Evolutionary conservation across 202 grass and related monocot genomes (phyloP).

Genomic region (Miscanthus sacchariflorus): DNA sequence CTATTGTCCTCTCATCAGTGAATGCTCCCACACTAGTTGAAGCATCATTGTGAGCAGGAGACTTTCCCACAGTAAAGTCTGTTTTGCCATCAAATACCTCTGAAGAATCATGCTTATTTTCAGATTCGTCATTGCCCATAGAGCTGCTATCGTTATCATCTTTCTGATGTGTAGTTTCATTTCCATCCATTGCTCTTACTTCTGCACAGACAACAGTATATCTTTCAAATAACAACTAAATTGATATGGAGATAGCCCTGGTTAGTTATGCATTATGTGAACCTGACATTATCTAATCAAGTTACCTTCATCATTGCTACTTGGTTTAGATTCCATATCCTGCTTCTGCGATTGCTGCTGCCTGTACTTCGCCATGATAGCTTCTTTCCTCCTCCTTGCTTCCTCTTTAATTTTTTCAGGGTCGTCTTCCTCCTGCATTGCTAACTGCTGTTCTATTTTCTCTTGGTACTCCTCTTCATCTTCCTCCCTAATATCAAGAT

Average conservation of each 20-base stretch:
- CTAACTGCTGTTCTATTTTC: conserved; percentile 91
- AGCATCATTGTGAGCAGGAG: conserved; percentile 58
- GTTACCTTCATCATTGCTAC: conserved; percentile 69
- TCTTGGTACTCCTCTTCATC: conserved; percentile 88
- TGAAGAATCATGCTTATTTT: conserved; percentile 69
- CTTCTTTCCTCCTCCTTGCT: conserved; percentile 88
- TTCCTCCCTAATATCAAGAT: conserved; percentile 66
- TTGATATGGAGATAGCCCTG: conserved; percentile 29
- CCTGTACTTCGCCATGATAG: conserved; percentile 89
- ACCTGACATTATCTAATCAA: conserved; percentile 24
- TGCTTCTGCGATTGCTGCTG: conserved; percentile 67
- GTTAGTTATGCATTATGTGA: background rate
- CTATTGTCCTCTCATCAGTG: conserved; percentile 50
- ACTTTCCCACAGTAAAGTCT: conserved; percentile 78
- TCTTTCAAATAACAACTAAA: conserved; percentile 39
- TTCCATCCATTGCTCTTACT: conserved; percentile 35
- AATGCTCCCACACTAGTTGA: conserved; percentile 40
- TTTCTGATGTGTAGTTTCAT: conserved; percentile 47
- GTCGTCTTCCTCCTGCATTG: conserved; percentile 87
- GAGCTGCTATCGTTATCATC: conserved; percentile 43
- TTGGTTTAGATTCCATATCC: conserved; percentile 55
- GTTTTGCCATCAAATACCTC: conserved; percentile 60
- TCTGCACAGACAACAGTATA: conserved; percentile 49
- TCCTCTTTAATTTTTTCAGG: conserved; percentile 98
- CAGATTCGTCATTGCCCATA: conserved; percentile 52